Percentiles rank a stretch among this genome's conserved stretches.
Conservation (phyloP, 2,329 filamentous ascomycete genomes). For the Xylariaceae sp. region DNA sequence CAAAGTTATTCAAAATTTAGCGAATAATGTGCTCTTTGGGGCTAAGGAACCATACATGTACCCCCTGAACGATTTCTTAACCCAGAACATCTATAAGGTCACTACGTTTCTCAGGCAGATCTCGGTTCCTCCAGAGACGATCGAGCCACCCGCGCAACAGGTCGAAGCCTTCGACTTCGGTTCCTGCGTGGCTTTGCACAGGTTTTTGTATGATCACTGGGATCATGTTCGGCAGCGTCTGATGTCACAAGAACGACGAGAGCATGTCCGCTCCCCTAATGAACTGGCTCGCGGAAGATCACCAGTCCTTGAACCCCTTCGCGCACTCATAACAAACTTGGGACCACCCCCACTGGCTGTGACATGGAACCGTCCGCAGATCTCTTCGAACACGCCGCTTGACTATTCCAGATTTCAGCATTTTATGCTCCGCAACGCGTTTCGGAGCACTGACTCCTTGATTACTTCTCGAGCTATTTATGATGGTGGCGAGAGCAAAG, state of each 20-base stretch:
- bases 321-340: constrained; percentile 60
- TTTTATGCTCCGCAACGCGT: constrained; percentile 68
- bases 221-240: constrained; percentile 64
- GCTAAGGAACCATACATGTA: constrained; percentile 72
- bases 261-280: constrained; percentile 49
- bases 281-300: constrained; percentile 49
- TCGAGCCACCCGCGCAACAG: constrained; percentile 34
- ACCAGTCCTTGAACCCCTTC: constrained; percentile 55
- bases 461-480: constrained; percentile 63
- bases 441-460: constrained; percentile 60
- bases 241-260: constrained; percentile 54
- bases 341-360: constrained; percentile 65
- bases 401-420: constrained; percentile 66
- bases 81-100: constrained; percentile 63
- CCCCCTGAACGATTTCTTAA: constrained; percentile 64
- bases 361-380: constrained; percentile 64
- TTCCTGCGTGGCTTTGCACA: constrained; percentile 64
- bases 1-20: constrained; percentile 67
- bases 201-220: constrained; percentile 69
- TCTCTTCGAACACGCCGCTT: constrained; percentile 59
- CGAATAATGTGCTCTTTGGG: constrained; percentile 68
- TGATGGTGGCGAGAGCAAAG: constrained; percentile 68
- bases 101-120: constrained; percentile 65
- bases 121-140: constrained; percentile 50
- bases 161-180: constrained; percentile 63